A percentile compares a stretch with the other conserved stretches of the same genome.
These are phyloP conservation scores for Castanea sativa DNA, from an alignment of 306 rosid genomes.

Conservation along the genomic window DNA sequence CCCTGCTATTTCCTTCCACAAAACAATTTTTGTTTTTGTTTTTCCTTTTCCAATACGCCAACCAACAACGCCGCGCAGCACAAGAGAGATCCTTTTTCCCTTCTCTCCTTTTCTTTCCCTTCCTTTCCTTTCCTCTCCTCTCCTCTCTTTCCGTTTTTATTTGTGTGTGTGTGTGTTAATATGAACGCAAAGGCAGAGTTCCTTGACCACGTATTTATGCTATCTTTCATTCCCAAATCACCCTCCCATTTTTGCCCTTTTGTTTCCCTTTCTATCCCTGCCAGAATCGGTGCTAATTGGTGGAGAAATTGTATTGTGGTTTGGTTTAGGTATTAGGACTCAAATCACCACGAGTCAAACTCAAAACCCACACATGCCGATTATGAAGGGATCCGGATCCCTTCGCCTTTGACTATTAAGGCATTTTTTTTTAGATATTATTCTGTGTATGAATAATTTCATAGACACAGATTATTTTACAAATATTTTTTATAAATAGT, in stretches of 20 bases:
- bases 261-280: not conserved
- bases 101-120: not conserved
- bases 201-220: not conserved
- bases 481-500: no score
- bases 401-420: no score
- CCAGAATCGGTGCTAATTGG: not conserved
- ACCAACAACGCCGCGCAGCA: not conserved
- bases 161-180: no score
- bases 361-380: not conserved
- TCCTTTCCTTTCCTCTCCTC: not conserved
- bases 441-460: no score
- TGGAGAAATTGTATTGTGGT: no score
- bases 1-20: not conserved
- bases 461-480: no score
- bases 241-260: not conserved
- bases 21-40: not conserved
- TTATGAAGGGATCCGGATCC: not conserved
- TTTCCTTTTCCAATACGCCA: slow-evolving; percentile 4
- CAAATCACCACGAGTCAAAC: no score
- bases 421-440: no score
- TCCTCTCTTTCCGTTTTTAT: not conserved
- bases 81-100: not conserved
- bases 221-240: not conserved
- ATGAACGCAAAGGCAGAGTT: not conserved
- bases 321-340: no score